phyloP scores from a whole-genome alignment of 352 stramenopile species.

The Phytophthora niederhauseri region DNA sequence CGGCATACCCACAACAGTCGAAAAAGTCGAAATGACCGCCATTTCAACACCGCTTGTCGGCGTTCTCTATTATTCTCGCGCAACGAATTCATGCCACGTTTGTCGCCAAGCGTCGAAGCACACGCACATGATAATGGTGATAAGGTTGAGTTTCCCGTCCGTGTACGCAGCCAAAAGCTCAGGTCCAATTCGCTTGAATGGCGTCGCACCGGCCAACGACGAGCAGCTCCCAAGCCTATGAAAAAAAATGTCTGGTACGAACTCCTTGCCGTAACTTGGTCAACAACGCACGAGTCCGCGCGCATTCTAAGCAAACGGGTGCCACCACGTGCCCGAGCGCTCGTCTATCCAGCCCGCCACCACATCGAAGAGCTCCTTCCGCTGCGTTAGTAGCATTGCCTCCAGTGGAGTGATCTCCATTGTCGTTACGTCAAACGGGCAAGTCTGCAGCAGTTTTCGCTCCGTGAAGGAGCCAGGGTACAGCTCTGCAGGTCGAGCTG shows the following conservation, averaged over 20 bases:
- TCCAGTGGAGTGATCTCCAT: constrained; percentile 30
- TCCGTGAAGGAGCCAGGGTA: constrained; percentile 50
- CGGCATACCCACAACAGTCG: neutral
- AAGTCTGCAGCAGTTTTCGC: constrained; percentile 40
- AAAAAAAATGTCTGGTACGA: constrained; percentile 7
- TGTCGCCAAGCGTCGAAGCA: neutral
- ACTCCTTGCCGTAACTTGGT: neutral
- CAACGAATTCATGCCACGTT: neutral
- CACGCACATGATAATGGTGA: neutral
- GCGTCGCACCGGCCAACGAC: neutral
- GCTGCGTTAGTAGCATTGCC: constrained; percentile 24
- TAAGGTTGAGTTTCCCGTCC: neutral
- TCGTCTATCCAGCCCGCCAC: constrained; percentile 27
- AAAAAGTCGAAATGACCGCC: neutral
- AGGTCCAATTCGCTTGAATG: too few relatives aligned
- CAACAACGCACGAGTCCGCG: neutral
- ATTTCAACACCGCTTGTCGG: neutral
- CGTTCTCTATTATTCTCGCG: neutral
- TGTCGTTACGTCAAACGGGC: constrained; percentile 45
- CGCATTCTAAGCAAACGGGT: constrained; percentile 15
- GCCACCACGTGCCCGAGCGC: constrained; percentile 8
- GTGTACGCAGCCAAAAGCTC: constrained; percentile 3
- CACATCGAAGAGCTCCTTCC: constrained; percentile 33
- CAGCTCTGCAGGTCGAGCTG: constrained; percentile 32
- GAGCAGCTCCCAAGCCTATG: neutral